Base-by-base conservation (phyloP, 306 rosid species). In the Rosa multiflora region DNA sequence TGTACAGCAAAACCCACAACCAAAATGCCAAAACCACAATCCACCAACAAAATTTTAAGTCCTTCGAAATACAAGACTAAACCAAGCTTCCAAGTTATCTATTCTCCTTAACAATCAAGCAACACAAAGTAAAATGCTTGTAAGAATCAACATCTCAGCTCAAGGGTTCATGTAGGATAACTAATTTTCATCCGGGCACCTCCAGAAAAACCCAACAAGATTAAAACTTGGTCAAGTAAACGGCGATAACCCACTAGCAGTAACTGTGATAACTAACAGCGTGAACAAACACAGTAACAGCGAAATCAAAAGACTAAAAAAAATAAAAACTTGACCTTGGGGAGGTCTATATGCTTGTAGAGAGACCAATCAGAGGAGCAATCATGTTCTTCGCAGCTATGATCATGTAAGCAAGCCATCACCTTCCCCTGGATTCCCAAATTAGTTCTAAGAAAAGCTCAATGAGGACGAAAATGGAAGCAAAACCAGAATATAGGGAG, bases 361-460 rank as follows among this genome's bases (percentile, higher is more conserved):
- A 95, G 96, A 79, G 98, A 91, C 98, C 99, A 95, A 78, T 89
- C 84, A 14, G 99, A 79, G 35, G 99, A 92, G 80, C 97, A 95
- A 81, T 95, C 95, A 52, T 95, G 89, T n/a, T 95, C 99, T 88
- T 95, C 97, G 75, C 98, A 91, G 80, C 94, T 95, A 79, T 95
- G 98, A 39, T 95, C 97, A 63, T 92, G 98, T 51, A 90, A 82
- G 82, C 99, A 95, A 83, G 99, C 96, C 99, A 95, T 92, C 84
- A 12, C 42, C 15, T 37, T 59, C 29, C 35, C 51, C 37, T 51
- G 26, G 13, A 75, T 61, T 52, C 35, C 72, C 35, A 68, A 63
- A 32, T 47, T 32, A 53, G 63, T n/a, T 7, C 14, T 2, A 5
- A 29, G 21, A 10, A 8, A 26, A 12, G 13, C 2, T 5, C 35